phyloP scores from a whole-genome alignment of 2,329 filamentous ascomycete species.

The Cladobotryum protrusum region DNA sequence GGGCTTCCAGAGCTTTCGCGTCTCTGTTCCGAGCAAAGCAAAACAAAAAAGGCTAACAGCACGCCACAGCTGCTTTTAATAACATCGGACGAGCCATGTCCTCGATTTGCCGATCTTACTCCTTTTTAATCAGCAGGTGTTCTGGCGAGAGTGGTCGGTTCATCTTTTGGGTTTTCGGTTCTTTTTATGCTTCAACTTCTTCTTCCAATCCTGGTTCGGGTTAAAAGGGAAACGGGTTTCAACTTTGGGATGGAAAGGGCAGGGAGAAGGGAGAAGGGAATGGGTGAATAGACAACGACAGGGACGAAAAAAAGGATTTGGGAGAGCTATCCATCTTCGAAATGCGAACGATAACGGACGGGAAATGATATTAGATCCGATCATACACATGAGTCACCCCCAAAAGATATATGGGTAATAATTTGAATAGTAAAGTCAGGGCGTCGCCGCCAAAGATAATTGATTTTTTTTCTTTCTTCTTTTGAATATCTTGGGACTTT shows the following conservation, averaged over 20 bases:
- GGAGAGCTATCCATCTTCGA: constrained; percentile 10
- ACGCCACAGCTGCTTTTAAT: background rate
- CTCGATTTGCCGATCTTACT: too few relatives aligned
- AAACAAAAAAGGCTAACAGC: background rate
- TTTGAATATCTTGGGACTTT: too few relatives aligned
- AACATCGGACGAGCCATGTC: constrained; percentile 2
- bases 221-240: background rate
- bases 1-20: background rate
- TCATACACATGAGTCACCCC: constrained; percentile 13
- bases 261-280: constrained; percentile 1
- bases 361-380: constrained; percentile 9
- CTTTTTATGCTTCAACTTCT: too few relatives aligned
- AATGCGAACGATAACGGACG: constrained; percentile 8
- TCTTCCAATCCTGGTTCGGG: too few relatives aligned
- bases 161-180: background rate
- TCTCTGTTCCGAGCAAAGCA: too few relatives aligned
- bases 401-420: constrained; percentile 8
- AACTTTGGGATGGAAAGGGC: background rate
- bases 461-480: constrained; percentile 2
- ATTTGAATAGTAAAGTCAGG: constrained; percentile 4
- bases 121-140: too few relatives aligned
- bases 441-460: constrained; percentile 3
- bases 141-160: background rate
- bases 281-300: constrained; percentile 9
- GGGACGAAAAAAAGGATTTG: constrained; percentile 8